phyloP scores from a whole-genome alignment of 352 stramenopile species.

The Blastocystis sp. region DNA sequence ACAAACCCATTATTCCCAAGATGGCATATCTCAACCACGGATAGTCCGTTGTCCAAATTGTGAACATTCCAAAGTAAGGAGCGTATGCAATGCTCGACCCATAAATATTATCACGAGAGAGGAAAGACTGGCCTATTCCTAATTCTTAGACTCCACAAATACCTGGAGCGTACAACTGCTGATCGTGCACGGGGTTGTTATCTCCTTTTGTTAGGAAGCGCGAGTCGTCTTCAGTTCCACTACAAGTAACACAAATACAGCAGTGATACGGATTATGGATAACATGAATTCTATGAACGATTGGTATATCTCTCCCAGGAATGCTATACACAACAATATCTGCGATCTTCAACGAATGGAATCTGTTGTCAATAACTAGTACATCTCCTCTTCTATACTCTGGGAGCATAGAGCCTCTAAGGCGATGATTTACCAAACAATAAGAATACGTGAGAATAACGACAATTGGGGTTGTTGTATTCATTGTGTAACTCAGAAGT shows the following conservation, averaged over 20 bases:
- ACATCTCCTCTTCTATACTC: conserved; percentile 53
- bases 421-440: neutral
- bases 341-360: conserved; percentile 24
- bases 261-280: conserved; percentile 52
- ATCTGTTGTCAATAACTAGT: conserved; percentile 37
- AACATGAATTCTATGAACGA: conserved; percentile 53
- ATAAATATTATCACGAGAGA: conserved; percentile 46
- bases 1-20: conserved; percentile 54
- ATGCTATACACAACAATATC: conserved; percentile 60
- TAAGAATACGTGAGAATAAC: conserved; percentile 50
- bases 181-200: conserved; percentile 58
- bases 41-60: conserved; percentile 60
- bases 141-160: neutral
- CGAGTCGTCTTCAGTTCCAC: conserved; percentile 35
- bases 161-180: conserved; percentile 29
- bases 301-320: conserved; percentile 53
- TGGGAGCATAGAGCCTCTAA: conserved; percentile 56
- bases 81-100: conserved; percentile 1
- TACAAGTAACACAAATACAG: neutral
- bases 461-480: conserved; percentile 49
- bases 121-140: conserved; percentile 20
- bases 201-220: conserved; percentile 58
- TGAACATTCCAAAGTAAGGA: conserved; percentile 62
- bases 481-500: neutral
- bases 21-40: conserved; percentile 40